Base-by-base conservation (phyloP, 73 alveolate species). In the Paramecium sonneborni region DNA sequence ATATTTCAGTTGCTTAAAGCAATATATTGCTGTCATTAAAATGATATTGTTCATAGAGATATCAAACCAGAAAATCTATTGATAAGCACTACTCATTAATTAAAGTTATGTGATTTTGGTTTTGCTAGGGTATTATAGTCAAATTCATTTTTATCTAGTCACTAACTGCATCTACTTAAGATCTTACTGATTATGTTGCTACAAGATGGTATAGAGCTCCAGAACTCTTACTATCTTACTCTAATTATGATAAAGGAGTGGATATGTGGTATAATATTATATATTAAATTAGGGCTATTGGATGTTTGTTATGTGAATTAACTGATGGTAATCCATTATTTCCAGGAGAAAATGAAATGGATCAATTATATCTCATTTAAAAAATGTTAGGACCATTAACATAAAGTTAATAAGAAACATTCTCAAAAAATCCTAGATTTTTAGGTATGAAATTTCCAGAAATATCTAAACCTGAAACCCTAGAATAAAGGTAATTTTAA, bases 221-320 rank as follows among this genome's bases (percentile, higher is more conserved):
- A 44, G 97, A 94, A 93, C 95, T 94, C 32, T 57, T 94, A 89
- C 84, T 94, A 12, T 48, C 67, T 15, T 56, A 85, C 9, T 72
- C 92, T n/a, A 30, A 6, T 85, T 96, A 96, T 85, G 95, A 95
- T 14, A 94, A 92, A 41, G 97, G 93, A 89, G 98, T 96, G 2
- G 99, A 96, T 90, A 92, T 92, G 70, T 96, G 99, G 99, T 84
- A 67, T 14, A 67, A 1, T 24, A 1, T 18, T n/a, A 3, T 3
- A 52, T 1, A 6, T 5, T 21, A 11, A 26, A 30, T 32, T 11
- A 67, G 99, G 99, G 99, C 99, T 5, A 96, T 96, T 30, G 99
- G 99, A 39, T 97, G 99, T 88, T 96, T 97, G 12, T 94, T 97
- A 98, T 98, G 99, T 23, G 99, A 97, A 93, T 86, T 97, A 57